A percentile compares a stretch with the other conserved stretches of the same genome.
phyloP scores from a whole-genome alignment of 2,329 filamentous ascomycete genomes.

The Teratosphaeriaceae sp. region DNA sequence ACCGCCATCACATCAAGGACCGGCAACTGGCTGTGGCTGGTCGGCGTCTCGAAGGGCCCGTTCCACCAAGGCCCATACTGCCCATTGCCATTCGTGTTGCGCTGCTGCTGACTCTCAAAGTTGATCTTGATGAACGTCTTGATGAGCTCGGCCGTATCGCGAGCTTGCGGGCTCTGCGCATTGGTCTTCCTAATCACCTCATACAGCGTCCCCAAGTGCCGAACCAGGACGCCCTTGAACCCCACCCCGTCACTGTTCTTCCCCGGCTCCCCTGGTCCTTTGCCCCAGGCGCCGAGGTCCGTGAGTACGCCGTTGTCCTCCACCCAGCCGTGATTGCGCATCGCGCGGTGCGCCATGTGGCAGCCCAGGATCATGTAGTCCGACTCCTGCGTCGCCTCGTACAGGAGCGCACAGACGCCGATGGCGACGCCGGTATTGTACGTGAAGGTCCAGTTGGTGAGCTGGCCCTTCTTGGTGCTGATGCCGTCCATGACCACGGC shows the following conservation, averaged over 20 bases:
- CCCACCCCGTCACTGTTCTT: slow-evolving; percentile 23
- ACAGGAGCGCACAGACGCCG: slow-evolving; percentile 18
- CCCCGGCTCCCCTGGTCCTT: slow-evolving; percentile 17
- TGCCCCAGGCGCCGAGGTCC: slow-evolving; percentile 20
- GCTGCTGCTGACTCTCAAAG: slow-evolving; percentile 15
- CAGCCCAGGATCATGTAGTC: slow-evolving; percentile 20
- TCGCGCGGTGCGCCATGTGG: slow-evolving; percentile 19
- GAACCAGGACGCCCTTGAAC: slow-evolving; percentile 23
- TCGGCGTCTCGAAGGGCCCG: slow-evolving; percentile 22
- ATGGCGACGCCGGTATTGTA: slow-evolving; percentile 24
- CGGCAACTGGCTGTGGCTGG: slow-evolving; percentile 24
- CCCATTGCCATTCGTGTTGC: slow-evolving; percentile 22
- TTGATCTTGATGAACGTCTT: slow-evolving; percentile 20
- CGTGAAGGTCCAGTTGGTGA: slow-evolving; percentile 23
- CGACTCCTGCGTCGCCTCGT: slow-evolving; percentile 13
- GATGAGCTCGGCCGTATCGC: slow-evolving; percentile 12
- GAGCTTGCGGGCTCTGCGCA: slow-evolving; percentile 5
- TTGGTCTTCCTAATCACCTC: slow-evolving; percentile 9
- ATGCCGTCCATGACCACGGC: slow-evolving; percentile 23
- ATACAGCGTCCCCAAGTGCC: slow-evolving; percentile 21
- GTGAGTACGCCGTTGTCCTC: slow-evolving; percentile 20
- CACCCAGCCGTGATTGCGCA: slow-evolving; percentile 20
- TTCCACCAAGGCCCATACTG: slow-evolving; percentile 28
- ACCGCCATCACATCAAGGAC: slow-evolving; percentile 26
- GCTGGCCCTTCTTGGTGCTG: slow-evolving; percentile 15